These are phyloP conservation scores for Penicillium oxalicum DNA, from an alignment of 2,329 filamentous ascomycete species.

Conservation along the genomic window DNA sequence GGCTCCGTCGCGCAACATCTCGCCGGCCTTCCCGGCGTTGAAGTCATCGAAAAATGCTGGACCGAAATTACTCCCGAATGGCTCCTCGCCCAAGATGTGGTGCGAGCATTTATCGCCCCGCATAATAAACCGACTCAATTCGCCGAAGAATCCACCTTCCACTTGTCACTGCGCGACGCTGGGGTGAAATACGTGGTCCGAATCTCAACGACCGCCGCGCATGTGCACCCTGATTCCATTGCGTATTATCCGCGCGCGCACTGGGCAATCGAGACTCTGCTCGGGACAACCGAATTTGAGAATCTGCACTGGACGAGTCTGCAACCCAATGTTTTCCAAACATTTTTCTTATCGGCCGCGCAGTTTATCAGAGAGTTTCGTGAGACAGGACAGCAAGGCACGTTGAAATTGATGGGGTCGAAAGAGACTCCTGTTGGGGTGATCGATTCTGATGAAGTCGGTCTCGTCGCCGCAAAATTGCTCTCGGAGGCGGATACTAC, in stretches of 20 bases:
- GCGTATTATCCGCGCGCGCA: slow-evolving; percentile 37
- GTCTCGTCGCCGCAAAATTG: slow-evolving; percentile 33
- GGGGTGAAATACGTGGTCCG: slow-evolving; percentile 41
- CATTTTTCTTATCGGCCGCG: slow-evolving; percentile 20
- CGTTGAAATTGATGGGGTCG: slow-evolving; percentile 23
- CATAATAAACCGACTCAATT: slow-evolving; percentile 37
- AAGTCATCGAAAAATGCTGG: slow-evolving; percentile 35
- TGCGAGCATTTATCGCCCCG: slow-evolving; percentile 37
- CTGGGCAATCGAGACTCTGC: slow-evolving; percentile 39
- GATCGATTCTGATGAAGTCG: slow-evolving; percentile 32
- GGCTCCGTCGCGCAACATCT: slow-evolving; percentile 22
- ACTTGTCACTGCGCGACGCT: slow-evolving; percentile 29
- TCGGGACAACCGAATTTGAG: slow-evolving; percentile 33
- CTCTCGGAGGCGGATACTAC: slow-evolving; percentile 25
- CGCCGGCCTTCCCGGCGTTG: slow-evolving; percentile 29
- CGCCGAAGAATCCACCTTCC: slow-evolving; percentile 37
- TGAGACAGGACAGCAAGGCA: slow-evolving; percentile 27
- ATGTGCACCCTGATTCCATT: slow-evolving; percentile 30
- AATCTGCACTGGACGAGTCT: slow-evolving; percentile 37
- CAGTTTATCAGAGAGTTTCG: slow-evolving; percentile 32
- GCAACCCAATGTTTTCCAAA: slow-evolving; percentile 33
- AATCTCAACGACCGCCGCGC: slow-evolving; percentile 37
- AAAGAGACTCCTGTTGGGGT: slow-evolving; percentile 28
- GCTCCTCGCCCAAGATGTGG: slow-evolving; percentile 35
- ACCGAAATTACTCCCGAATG: slow-evolving; percentile 36